phyloP scores from a whole-genome alignment of 768 basidiomycete species.

The Agaricus blazei region DNA sequence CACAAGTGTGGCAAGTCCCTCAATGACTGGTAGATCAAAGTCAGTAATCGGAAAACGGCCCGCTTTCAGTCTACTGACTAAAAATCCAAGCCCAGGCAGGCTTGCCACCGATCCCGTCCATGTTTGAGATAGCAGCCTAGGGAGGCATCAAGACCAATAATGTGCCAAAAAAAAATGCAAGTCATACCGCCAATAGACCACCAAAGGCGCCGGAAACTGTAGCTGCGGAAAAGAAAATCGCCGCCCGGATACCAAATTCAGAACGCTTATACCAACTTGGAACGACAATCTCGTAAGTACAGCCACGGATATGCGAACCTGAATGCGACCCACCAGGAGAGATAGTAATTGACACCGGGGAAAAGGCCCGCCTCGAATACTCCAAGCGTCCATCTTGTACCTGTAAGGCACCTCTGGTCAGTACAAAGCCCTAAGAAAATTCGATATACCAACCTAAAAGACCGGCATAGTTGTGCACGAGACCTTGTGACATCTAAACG shows the following conservation, averaged over 20 bases:
- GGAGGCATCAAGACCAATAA: background rate
- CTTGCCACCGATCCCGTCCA: constrained; percentile 67
- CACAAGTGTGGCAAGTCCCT: constrained; percentile 65
- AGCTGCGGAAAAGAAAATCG: constrained; percentile 73
- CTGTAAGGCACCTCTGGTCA: constrained; percentile 24
- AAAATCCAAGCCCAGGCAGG: constrained; percentile 72
- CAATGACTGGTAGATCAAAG: constrained; percentile 35
- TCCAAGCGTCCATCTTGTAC: constrained; percentile 68
- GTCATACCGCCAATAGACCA: constrained; percentile 59
- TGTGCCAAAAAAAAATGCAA: background rate
- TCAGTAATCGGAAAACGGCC: background rate
- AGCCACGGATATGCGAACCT: background rate
- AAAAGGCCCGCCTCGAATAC: constrained; percentile 69
- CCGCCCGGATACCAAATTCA: constrained; percentile 66
- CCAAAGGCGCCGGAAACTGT: constrained; percentile 83
- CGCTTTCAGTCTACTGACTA: constrained; percentile 27
- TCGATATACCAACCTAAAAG: constrained; percentile 46
- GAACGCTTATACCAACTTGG: constrained; percentile 55
- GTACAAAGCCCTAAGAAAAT: background rate
- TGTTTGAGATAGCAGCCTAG: constrained; percentile 61
- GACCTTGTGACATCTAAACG: constrained; percentile 63
- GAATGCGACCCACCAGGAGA: constrained; percentile 53
- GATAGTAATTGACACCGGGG: constrained; percentile 63
- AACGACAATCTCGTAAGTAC: background rate
- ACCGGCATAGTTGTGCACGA: constrained; percentile 64